Percentiles rank a stretch among this genome's conserved stretches.
These are phyloP conservation scores for Helichrysum umbraculigerum DNA, from an alignment of 129 eudicot species.

Conservation along the genomic window DNA sequence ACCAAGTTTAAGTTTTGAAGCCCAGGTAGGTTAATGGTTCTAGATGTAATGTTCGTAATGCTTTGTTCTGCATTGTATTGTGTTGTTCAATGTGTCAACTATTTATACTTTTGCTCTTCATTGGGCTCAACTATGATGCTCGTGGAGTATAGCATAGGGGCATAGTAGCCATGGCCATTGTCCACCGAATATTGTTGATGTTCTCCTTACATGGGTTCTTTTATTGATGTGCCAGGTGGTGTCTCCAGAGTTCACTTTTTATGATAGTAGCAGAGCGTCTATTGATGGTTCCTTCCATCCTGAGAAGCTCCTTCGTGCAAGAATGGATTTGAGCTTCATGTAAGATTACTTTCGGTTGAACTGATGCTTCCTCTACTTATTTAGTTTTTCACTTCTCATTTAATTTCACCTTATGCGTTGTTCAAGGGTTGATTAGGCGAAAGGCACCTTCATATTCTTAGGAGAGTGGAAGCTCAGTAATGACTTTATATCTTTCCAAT, in stretches of 20 bases:
- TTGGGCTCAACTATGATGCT: conserved; percentile 12
- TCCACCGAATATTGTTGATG: neutral
- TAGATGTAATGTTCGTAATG: neutral
- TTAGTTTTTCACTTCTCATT: conserved; percentile 3
- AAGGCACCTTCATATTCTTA: neutral
- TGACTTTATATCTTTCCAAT: neutral
- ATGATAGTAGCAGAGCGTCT: conserved; percentile 88
- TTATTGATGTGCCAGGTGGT: conserved; percentile 60
- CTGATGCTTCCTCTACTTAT: conserved; percentile 7
- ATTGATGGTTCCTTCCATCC: conserved; percentile 74
- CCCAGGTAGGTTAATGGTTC: conserved; percentile 60
- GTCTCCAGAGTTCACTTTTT: conserved; percentile 95
- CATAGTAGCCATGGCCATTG: neutral
- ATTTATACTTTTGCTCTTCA: neutral
- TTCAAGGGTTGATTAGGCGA: conserved; percentile 8
- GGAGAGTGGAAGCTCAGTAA: too few species aligned
- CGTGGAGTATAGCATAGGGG: neutral
- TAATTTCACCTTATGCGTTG: conserved; percentile 4
- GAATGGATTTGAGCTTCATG: conserved; percentile 95
- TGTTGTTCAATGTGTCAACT: neutral
- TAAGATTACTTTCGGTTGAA: conserved; percentile 40
- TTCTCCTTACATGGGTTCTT: conserved; percentile 23
- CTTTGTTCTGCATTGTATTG: neutral
- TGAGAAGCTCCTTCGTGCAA: conserved; percentile 94
- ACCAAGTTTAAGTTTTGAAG: conserved; percentile 88